phyloP scores from a whole-genome alignment of 2,329 filamentous ascomycete genomes.

The Curvularia spicifera region DNA sequence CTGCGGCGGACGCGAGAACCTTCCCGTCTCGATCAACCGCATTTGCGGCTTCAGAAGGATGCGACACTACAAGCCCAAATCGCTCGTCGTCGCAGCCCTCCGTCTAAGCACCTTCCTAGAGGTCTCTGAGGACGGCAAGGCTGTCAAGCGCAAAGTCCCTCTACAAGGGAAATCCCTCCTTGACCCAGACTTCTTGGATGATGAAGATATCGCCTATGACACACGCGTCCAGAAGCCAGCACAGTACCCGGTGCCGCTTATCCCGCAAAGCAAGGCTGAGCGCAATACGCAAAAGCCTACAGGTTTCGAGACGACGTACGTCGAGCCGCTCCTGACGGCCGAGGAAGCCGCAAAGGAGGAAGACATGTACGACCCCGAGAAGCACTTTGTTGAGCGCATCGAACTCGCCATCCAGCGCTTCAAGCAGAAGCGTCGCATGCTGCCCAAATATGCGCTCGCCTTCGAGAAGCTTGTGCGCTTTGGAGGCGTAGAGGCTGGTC shows the following conservation, averaged over 20 bases:
- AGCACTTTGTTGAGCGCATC: conserved; percentile 68
- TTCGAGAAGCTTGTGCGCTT: conserved; percentile 84
- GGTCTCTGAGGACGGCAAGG: conserved; percentile 51
- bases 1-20: conserved; percentile 51
- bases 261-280: not conserved
- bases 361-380: conserved; percentile 67
- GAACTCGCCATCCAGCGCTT: conserved; percentile 85
- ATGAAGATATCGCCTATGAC: conserved; percentile 42
- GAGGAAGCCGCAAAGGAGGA: conserved; percentile 70
- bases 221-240: conserved; percentile 30
- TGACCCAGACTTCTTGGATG: conserved; percentile 36
- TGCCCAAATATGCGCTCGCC: conserved; percentile 64
- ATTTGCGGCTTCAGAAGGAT: conserved; percentile 56
- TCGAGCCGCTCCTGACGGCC: conserved; percentile 79
- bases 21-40: conserved; percentile 52
- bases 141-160: conserved; percentile 52
- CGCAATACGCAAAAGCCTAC: conserved; percentile 52
- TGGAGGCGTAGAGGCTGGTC: conserved; percentile 74
- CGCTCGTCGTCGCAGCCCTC: conserved; percentile 51
- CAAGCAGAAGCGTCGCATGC: conserved; percentile 75
- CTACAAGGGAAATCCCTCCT: conserved; percentile 42
- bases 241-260: conserved; percentile 29
- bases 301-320: conserved; percentile 71
- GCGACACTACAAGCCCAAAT: conserved; percentile 52
- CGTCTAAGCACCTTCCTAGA: conserved; percentile 52